These are phyloP conservation scores for Talaromyces sp. DNA, from an alignment of 2,329 filamentous ascomycete genomes.

Conservation along the genomic window DNA sequence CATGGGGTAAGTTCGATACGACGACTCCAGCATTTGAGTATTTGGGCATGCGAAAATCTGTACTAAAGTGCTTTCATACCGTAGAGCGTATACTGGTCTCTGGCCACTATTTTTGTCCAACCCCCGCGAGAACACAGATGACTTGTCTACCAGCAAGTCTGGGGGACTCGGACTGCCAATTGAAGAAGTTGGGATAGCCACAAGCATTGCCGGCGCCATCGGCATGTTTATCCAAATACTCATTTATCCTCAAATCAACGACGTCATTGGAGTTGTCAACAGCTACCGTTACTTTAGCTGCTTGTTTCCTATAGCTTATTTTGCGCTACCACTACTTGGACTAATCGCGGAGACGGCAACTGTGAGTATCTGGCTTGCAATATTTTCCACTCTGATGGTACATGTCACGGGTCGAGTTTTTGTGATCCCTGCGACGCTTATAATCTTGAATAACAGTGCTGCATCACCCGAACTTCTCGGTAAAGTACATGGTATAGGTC, in stretches of 20 bases:
- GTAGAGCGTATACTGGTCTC: conserved; percentile 68
- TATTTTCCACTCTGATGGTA: conserved; percentile 62
- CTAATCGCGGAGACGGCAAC: conserved; percentile 59
- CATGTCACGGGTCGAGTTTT: conserved; percentile 73
- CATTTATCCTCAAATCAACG: conserved; percentile 67
- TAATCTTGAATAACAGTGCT: conserved; percentile 59
- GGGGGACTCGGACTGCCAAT: conserved; percentile 72
- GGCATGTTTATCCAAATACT: conserved; percentile 70
- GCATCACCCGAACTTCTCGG: conserved; percentile 59
- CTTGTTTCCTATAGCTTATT: conserved; percentile 69
- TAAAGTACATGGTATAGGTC: conserved; percentile 58
- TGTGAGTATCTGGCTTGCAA: conserved; percentile 60
- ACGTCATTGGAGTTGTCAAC: conserved; percentile 63
- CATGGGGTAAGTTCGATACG: conserved; percentile 43
- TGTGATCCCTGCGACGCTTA: conserved; percentile 57
- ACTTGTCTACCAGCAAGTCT: conserved; percentile 19
- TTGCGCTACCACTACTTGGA: conserved; percentile 68
- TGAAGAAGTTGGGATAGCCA: conserved; percentile 67
- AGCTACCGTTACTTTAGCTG: conserved; percentile 66
- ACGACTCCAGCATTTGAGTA: no score
- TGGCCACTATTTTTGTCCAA: conserved; percentile 77
- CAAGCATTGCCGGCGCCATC: conserved; percentile 70
- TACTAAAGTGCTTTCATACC: neutral
- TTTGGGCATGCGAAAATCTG: neutral
- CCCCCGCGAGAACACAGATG: conserved; percentile 52